Base-by-base conservation (phyloP, 2,329 filamentous ascomycete species). In the Clonostachys chloroleuca region DNA sequence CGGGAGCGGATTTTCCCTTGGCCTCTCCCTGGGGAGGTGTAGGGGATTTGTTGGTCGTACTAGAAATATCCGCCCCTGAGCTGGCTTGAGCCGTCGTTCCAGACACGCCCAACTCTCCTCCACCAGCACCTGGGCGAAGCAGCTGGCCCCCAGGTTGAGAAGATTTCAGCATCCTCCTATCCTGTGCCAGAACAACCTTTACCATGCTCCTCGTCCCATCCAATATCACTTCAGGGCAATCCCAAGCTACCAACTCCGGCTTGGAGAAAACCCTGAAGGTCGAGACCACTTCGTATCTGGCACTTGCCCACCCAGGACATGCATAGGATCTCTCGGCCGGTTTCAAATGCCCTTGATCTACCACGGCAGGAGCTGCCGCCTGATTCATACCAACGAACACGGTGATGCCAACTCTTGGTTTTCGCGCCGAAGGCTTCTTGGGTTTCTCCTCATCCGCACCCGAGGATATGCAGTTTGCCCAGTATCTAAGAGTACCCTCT, bases 401-500 rank as follows among this genome's bases (percentile, higher is more conserved):
- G 1, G 75, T 79, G 18, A 80, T 61, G 3, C 64, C 68, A 8
- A 75, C 63, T 44, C 55, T 70, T 2, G 72, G 67, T 51, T 64
- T 74, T 12, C 42, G 49, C 2, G 48, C 12, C 8, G 24, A 44
- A 6, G 47, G 33, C 33, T 50, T 52, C 34, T 53, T 58, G 8
- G 24, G 8, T 49, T 58, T 51, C 30, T 58, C 54, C 5, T 47
- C 46, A 2, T 56, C 56, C 40, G 68, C 10, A 9, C n/a, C 35
- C 64, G 8, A 56, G 51, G 36, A 62, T 60, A 14, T 61, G 37
- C 70, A 74, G 35, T 70, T 60, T 7, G 75, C 69, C 77, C 74
- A 80, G 47, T 76, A 84, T 24, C 81, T 67, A 54, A 85, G 62
- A 4, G 74, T 75, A 2, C 74, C 74, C 56, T 87, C 83, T 0